A percentile compares a stretch with the other conserved stretches of the same genome.
phyloP scores from a whole-genome alignment of 2,329 filamentous ascomycete species.

The Blumeria hordei region DNA sequence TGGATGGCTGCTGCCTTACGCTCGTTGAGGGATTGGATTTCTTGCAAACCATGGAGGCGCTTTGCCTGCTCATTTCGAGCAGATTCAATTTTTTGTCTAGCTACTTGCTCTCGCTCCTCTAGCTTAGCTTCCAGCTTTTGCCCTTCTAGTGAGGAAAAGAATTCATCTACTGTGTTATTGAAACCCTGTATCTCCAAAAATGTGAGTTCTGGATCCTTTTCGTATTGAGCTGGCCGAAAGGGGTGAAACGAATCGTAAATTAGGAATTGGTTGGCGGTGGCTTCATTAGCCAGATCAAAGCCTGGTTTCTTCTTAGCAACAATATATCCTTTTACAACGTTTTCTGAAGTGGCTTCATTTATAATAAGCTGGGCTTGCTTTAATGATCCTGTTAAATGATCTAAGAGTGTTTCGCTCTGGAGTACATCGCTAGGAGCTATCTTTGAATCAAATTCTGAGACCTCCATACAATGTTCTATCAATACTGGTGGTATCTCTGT shows the following conservation, averaged over 20 bases:
- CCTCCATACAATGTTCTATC: constrained; percentile 60
- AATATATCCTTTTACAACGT: constrained; percentile 60
- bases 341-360: constrained; percentile 39
- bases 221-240: constrained; percentile 63
- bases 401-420: constrained; percentile 35
- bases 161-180: constrained; percentile 86
- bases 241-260: constrained; percentile 93
- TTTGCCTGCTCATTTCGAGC: constrained; percentile 64
- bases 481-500: constrained; percentile 74
- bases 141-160: constrained; percentile 88
- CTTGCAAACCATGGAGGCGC: constrained; percentile 61
- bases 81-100: constrained; percentile 66
- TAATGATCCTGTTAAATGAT: constrained; percentile 42
- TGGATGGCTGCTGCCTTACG: constrained; percentile 79
- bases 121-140: constrained; percentile 73
- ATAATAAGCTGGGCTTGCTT: constrained; percentile 46
- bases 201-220: constrained; percentile 35
- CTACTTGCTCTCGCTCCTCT: constrained; percentile 56
- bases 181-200: constrained; percentile 64
- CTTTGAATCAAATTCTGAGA: constrained; percentile 43
- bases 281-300: constrained; percentile 14
- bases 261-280: constrained; percentile 20
- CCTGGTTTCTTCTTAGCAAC: constrained; percentile 39
- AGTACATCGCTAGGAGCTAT: constrained; percentile 46
- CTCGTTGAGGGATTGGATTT: constrained; percentile 58